A percentile compares a stretch with the other conserved stretches of the same genome.
phyloP scores from a whole-genome alignment of 148 eudicot genomes.

The Chenopodium suecicum region DNA sequence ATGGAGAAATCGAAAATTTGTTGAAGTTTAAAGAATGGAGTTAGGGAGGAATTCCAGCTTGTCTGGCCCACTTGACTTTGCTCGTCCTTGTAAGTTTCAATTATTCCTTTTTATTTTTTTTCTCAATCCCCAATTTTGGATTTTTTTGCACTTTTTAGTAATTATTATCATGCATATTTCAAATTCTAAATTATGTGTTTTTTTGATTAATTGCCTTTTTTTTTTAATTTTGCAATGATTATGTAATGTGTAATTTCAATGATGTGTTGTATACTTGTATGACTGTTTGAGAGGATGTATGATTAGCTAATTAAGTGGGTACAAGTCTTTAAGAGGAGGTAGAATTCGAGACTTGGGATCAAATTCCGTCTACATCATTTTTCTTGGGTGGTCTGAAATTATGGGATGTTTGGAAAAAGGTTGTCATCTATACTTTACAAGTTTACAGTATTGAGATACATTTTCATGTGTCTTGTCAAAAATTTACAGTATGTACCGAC shows the following conservation, averaged over 20 bases:
- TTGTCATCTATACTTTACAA: no score
- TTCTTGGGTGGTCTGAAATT: no score
- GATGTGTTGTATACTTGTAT: neutral
- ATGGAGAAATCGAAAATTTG: conserved; percentile 2
- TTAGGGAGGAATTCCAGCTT: conserved; percentile 20
- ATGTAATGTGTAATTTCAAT: neutral
- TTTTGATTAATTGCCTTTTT: neutral
- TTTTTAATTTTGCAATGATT: no score
- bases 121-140: neutral
- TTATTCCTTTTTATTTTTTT: neutral
- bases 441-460: no score
- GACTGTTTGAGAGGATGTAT: neutral
- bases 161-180: neutral
- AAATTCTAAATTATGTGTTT: no score
- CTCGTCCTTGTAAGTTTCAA: conserved; percentile 34
- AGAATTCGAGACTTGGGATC: neutral
- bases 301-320: no score
- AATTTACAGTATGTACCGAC: no score
- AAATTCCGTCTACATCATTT: neutral
- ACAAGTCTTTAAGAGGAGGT: no score
- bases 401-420: no score
- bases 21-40: conserved; percentile 10
- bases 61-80: conserved; percentile 36
- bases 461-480: no score
- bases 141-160: neutral